These are phyloP conservation scores for Globisporangium irregulare DNA, from an alignment of 352 stramenopile species.

Conservation along the genomic window DNA sequence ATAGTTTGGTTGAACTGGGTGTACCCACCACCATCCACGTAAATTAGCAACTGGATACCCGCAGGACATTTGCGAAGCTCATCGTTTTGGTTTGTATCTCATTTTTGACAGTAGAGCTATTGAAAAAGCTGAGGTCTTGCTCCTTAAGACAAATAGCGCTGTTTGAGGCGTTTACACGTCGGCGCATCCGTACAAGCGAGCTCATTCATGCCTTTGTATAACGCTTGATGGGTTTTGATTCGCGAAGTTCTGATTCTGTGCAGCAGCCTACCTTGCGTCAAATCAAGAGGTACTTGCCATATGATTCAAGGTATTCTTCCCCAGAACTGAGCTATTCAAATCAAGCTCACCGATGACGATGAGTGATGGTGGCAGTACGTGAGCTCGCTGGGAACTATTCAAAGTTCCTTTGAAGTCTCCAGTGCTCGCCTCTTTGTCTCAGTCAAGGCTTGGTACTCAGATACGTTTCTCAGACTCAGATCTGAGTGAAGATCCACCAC, in stretches of 20 bases:
- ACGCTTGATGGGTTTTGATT: neutral
- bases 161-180: no score
- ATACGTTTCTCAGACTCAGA: slow-evolving; percentile 14
- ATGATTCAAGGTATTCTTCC: neutral
- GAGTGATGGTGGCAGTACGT: neutral
- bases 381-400: neutral
- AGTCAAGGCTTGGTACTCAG: neutral
- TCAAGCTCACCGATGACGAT: neutral
- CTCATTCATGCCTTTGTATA: no score
- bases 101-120: neutral
- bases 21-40: no score
- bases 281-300: neutral
- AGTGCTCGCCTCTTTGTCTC: neutral
- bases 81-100: neutral
- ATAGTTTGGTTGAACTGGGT: neutral
- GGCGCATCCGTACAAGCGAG: no score
- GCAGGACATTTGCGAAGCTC: neutral
- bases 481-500: slow-evolving; percentile 1
- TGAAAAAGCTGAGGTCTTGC: neutral
- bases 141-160: neutral
- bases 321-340: neutral
- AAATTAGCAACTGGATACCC: no score
- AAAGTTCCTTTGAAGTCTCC: neutral
- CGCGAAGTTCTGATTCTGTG: neutral
- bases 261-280: neutral